Conservation (phyloP, 129 eudicot genomes). For the Kitagawia praeruptora region DNA sequence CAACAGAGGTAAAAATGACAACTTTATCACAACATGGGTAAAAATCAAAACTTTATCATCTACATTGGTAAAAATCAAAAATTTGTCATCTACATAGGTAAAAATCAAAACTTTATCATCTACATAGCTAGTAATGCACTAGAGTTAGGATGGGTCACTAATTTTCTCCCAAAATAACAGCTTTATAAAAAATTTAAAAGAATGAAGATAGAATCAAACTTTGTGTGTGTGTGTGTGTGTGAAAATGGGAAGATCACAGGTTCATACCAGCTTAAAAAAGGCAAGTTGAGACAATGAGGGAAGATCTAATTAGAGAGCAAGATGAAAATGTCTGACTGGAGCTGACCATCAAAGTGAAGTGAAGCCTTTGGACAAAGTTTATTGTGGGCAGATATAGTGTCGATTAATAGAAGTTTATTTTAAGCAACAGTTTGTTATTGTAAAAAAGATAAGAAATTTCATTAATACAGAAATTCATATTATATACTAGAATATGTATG, state of each 20-base stretch:
- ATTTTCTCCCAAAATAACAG: background rate
- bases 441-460: too few relatives aligned
- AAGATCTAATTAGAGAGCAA: conserved; percentile 2
- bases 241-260: background rate
- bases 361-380: background rate
- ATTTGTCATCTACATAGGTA: background rate
- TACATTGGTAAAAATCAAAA: too few relatives aligned
- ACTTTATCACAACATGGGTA: background rate
- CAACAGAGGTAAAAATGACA: background rate
- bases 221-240: background rate
- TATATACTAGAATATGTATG: too few relatives aligned
- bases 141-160: background rate
- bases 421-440: too few relatives aligned
- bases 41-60: background rate
- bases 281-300: background rate
- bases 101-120: background rate
- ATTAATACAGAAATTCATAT: too few relatives aligned
- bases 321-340: background rate
- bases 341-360: background rate
- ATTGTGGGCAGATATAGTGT: background rate
- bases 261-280: conserved; percentile 10
- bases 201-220: background rate
- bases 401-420: too few relatives aligned
- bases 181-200: background rate
- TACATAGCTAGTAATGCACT: background rate